Evolutionary conservation across 2,329 filamentous ascomycete species (phyloP), one percentile per base, ranked within the genome.

Genomic region (Hymenoscyphus scutula): DNA sequence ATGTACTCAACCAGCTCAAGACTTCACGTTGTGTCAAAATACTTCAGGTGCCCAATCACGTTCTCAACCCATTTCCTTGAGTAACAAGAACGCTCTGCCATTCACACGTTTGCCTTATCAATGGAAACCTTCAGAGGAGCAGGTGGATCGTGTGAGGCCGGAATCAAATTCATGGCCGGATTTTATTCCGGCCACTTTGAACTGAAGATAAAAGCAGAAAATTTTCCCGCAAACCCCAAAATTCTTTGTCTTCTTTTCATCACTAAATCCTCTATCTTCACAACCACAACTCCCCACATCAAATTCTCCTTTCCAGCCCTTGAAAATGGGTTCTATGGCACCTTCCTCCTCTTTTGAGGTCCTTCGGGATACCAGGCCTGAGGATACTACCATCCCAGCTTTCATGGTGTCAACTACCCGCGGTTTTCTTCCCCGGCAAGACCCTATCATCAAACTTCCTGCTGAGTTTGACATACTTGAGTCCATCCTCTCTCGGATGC

Each of bases 391-490:
- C 53, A 79, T 91, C 30, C 87, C 87, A 5, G 85, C 89, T 69
- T 93, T 93, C 79, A 91, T 91, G 85, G 89, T 92, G 45, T 91
- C 89, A 53, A 91, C 86, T 25, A 84, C 85, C 3, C 81, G 89
- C 62, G 90, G 90, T 58, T 94, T 92, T 75, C 81, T 94, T 37
- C 89, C 90, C 13, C 84, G 89, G 15, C 81, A 81, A 74, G 80
- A 88, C 66, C 86, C 86, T 53, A 77, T 88, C 68, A 78, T 80
- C 57, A 75, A 80, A 10, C 84, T 97, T 0, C 92, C 93, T 23
- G 69, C 81, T 15, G 89, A 89, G 74, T 97, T 97, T 73, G 82
- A 86, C 38, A 78, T 84, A 3, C 81, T 96, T 37, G 87, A 91
- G 75, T 85, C 85, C 27, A 81, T 96, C 65, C 82, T 94, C 34